Conservation (phyloP, 129 eudicot species). For the Erigeron canadensis region DNA sequence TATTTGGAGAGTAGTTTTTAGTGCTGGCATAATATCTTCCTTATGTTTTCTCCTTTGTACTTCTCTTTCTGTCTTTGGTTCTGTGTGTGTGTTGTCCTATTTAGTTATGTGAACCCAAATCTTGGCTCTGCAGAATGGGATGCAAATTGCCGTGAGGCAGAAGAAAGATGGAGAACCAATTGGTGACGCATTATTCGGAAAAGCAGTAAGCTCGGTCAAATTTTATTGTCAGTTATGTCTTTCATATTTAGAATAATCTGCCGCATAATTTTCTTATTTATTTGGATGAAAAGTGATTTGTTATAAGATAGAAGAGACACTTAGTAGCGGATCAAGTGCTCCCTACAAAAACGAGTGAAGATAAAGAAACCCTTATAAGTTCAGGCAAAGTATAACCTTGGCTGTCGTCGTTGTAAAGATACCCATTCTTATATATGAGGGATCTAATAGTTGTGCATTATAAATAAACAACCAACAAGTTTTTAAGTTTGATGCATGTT, state of each 20-base stretch:
- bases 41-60: not conserved
- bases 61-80: not conserved
- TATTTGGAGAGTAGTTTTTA: not conserved
- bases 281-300: not conserved
- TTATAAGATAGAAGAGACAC: not conserved
- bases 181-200: slow-evolving; percentile 75
- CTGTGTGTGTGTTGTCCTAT: not conserved
- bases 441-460: not conserved
- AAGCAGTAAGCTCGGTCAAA: slow-evolving; percentile 36
- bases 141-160: slow-evolving; percentile 65
- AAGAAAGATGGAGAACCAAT: slow-evolving; percentile 72
- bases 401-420: too few species aligned
- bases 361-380: too few species aligned
- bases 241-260: not conserved
- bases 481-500: too few species aligned
- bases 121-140: slow-evolving; percentile 51
- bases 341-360: not conserved
- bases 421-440: not conserved
- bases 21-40: not conserved
- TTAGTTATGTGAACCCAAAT: not conserved
- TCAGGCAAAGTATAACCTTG: too few species aligned
- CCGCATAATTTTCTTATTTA: not conserved
- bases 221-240: not conserved
- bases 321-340: slow-evolving; percentile 1
- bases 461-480: not conserved